Evolutionary conservation across 148 eudicot species (phyloP), one percentile per base, ranked within the genome.

Genomic region (Drosera capensis): DNA sequence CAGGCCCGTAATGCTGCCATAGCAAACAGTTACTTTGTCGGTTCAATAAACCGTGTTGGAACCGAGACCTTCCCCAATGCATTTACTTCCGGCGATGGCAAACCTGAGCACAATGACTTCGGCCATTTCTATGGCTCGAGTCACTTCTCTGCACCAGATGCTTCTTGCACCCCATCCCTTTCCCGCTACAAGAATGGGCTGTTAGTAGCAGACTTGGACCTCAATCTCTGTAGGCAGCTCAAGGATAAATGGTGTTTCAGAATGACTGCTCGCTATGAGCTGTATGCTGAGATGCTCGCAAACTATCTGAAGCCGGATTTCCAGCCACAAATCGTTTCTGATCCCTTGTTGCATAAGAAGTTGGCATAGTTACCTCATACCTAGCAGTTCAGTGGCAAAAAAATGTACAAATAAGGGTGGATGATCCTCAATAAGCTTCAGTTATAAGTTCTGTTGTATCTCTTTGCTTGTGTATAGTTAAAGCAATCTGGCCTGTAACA

Each of bases 81-180:
- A 18, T 88, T 88, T 68, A 88, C 97, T 23, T 88, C 97, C 16
- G 97, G 97, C 20, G 97, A 88, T 46, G 95, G 97, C 57, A 88
- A 88, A 63, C 93, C 93, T n/a, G 68, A 80, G 23, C 97, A 80
- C 55, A 66, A 68, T 46, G 94, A 84, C 64, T 84, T 88, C 13
- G 97, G 97, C 19, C 97, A 84, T 55, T 88, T 88, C 60, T 88
- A 88, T 35, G 97, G 97, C n/a, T 88, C 97, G 1, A 88, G 97
- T 44, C 83, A 84, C 47, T 63, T 88, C 37, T 80, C 95, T 1
- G 94, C 97, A 20, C 97, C 97, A n/a, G 97, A 88, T 64, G 65
- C 95, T 29, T 88, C 97, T 1, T 88, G 87, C 41, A 77, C 87
- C 0, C 95, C 95, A 8, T 84, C 95, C 60, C 71, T 88, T 14